A percentile compares a stretch with the other conserved stretches of the same genome.
Evolutionary conservation across 2,329 filamentous ascomycete genomes (phyloP).

Genomic region (Coniochaeta sp.): DNA sequence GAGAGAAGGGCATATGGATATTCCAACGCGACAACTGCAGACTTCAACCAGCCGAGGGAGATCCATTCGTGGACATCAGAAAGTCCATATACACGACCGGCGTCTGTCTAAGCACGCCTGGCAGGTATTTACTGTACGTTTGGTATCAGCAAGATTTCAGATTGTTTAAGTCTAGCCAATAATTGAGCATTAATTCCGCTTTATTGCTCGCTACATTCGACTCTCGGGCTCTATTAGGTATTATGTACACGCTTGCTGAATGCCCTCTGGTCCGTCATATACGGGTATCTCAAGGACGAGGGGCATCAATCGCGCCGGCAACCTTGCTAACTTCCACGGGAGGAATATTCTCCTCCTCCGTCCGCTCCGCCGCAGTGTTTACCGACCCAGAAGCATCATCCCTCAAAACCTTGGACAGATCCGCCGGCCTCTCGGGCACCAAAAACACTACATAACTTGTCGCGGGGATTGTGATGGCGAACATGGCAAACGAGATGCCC

Average conservation of each 20-base stretch:
- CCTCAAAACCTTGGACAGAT: slow-evolving; percentile 9
- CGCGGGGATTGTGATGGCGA: slow-evolving; percentile 29
- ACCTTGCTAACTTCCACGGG: slow-evolving; percentile 5
- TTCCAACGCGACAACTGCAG: not conserved
- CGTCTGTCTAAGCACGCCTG: not conserved
- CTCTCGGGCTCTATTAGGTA: too few relatives aligned
- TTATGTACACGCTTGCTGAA: too few relatives aligned
- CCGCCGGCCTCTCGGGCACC: slow-evolving; percentile 25
- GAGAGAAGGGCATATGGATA: not conserved
- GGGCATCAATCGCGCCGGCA: slow-evolving; percentile 8
- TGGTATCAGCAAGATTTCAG: too few relatives aligned
- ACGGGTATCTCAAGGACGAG: not conserved
- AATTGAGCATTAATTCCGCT: too few relatives aligned
- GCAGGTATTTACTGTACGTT: too few relatives aligned
- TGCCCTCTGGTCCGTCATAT: too few relatives aligned
- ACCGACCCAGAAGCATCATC: slow-evolving; percentile 3
- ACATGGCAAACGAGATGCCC: slow-evolving; percentile 39
- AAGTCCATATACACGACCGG: not conserved
- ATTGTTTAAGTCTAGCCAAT: too few relatives aligned
- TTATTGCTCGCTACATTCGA: too few relatives aligned
- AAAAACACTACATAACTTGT: slow-evolving; percentile 26
- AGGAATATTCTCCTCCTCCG: not conserved
- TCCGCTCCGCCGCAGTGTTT: not conserved
- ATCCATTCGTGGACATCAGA: not conserved
- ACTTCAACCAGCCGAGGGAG: not conserved